Percentiles rank a stretch among this genome's conserved stretches.
Conservation (phyloP, 2,329 filamentous ascomycete species). For the Plectosphaerella plurivora region DNA sequence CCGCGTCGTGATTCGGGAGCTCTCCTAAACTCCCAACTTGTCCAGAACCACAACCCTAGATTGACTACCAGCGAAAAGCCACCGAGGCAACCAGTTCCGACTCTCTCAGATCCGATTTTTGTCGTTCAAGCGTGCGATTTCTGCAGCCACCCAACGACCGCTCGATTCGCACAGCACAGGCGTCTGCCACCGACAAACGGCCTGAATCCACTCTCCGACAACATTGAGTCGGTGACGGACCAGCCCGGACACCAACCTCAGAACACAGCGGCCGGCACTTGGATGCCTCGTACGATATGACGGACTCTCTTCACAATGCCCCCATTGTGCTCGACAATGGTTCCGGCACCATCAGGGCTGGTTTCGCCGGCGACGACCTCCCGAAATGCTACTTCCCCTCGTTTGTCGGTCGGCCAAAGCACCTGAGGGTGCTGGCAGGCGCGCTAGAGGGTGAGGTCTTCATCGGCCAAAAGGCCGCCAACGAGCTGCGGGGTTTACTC, state of each 20-base stretch:
- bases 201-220: too few species aligned
- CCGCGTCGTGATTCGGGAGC: constrained; percentile 14
- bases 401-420: constrained; percentile 93
- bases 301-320: constrained; percentile 80
- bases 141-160: too few species aligned
- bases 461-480: constrained; percentile 83
- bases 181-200: not conserved
- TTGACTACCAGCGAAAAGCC: not conserved
- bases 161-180: too few species aligned
- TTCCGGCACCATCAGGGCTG: constrained; percentile 93
- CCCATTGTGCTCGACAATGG: constrained; percentile 99
- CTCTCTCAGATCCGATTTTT: too few species aligned
- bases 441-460: constrained; percentile 96
- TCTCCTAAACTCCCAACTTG: constrained; percentile 7
- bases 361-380: constrained; percentile 92
- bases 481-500: constrained; percentile 83
- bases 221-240: constrained; percentile 1
- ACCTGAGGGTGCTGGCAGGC: constrained; percentile 90
- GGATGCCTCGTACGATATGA: constrained; percentile 33
- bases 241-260: not conserved
- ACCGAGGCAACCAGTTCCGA: too few species aligned
- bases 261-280: not conserved
- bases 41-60: not conserved
- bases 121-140: too few species aligned
- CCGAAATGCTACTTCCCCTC: constrained; percentile 98